Evolutionary conservation across 306 rosid genomes (phyloP), one percentile per base, ranked within the genome.

Genomic region (Medicago lupulina): DNA sequence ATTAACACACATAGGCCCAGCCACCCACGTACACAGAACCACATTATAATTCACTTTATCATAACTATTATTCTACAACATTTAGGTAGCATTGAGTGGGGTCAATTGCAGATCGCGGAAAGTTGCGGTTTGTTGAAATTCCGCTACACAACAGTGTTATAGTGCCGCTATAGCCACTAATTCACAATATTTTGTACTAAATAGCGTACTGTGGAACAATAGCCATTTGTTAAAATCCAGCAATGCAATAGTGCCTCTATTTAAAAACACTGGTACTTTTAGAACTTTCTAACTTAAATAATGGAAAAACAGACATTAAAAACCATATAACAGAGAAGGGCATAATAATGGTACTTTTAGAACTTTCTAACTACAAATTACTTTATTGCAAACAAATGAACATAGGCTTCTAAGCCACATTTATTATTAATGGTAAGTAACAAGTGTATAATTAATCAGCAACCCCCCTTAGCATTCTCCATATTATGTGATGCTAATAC

Each of bases 391-490:
- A 58, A 21, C 9, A 58, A 58, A 58, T 54, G 60, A 58, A 59
- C 10, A 39, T 40, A 63, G 11, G 16, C 43, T 58, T 59, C 79
- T 57, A 58, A 73, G 79, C 68, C 68, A 51, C 49, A 36, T 66
- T 47, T 73, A 34, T 28, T 66, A 73, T 10, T 57, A 55, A 60
- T 53, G 60, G 15, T 65, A 77, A 55, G 66, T 19, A 71, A 67
- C 21, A 47, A 3, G 15, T 23, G 12, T 28, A 76, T 53, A 60
- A 49, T 40, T 16, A 60, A 55, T 31, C 44, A 49, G 71, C 19
- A 72, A 41, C 76, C 72, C 11, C 65, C 70, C 63, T 39, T 31
- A 46, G 71, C 64, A 65, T 54, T 64, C 79, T 63, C 70, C 70
- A 72, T 23, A 70, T 54, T 55, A 69, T 50, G 40, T 76, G 63